Percentiles rank a stretch among this genome's conserved stretches.
Conservation (phyloP, 2,329 filamentous ascomycete species). For the Zymoseptoria ardabiliae region DNA sequence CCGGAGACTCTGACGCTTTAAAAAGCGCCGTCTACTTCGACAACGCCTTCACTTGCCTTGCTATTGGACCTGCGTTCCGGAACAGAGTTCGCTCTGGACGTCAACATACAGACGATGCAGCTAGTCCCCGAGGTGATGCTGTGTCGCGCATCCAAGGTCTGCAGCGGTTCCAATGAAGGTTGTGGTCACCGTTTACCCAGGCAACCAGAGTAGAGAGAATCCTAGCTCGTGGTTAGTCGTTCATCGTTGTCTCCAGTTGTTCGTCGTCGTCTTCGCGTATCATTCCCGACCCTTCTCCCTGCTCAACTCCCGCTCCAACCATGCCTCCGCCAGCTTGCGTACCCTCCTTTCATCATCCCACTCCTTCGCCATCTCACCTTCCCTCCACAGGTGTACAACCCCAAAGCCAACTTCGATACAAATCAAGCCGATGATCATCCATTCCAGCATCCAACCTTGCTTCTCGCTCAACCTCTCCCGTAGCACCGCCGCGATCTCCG, state of each 20-base stretch:
- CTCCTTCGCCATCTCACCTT: conserved; percentile 42
- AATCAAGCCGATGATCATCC: conserved; percentile 93
- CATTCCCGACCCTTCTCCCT: background rate
- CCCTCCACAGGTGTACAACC: conserved; percentile 63
- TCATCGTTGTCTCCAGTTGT: background rate
- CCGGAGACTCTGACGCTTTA: background rate
- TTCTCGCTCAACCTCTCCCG: conserved; percentile 85
- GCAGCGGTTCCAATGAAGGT: background rate
- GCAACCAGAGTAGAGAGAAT: background rate
- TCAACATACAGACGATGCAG: background rate
- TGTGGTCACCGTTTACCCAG: background rate
- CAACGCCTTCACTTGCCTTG: background rate
- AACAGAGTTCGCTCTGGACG: background rate
- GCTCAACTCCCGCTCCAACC: conserved; percentile 27
- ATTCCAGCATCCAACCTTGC: conserved; percentile 79
- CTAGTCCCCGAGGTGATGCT: too few relatives aligned
- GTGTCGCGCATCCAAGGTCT: background rate
- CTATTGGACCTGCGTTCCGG: background rate
- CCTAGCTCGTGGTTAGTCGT: background rate
- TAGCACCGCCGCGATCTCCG: conserved; percentile 85
- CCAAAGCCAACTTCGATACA: conserved; percentile 88
- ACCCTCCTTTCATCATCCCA: conserved; percentile 36
- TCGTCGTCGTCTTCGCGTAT: too few relatives aligned
- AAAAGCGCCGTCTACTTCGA: background rate
- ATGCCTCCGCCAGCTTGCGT: conserved; percentile 33